Percentiles rank a stretch among this genome's conserved stretches.
phyloP scores from a whole-genome alignment of 192 early-diverging fungal genomes.

The Allomyces javanicus region DNA sequence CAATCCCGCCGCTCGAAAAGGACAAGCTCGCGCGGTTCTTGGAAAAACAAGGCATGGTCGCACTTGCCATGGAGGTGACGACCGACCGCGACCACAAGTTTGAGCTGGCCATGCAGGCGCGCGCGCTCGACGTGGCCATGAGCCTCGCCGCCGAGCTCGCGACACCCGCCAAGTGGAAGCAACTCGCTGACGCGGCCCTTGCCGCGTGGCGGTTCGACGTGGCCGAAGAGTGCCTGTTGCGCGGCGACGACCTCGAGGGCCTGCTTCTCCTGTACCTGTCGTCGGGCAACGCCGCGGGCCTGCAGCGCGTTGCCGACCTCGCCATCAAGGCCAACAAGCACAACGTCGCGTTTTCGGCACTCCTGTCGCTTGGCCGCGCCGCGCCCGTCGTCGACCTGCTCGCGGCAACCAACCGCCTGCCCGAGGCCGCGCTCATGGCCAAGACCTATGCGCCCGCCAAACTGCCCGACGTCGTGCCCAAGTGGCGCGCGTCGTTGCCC shows the following conservation, averaged over 20 bases:
- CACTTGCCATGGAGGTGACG: conserved; percentile 84
- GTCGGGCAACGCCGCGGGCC: conserved; percentile 57
- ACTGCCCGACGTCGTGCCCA: conserved; percentile 3
- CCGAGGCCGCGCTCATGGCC: conserved; percentile 89
- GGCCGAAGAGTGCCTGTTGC: conserved; percentile 72
- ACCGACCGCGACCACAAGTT: conserved; percentile 89
- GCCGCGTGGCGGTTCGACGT: conserved; percentile 73
- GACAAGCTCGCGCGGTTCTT: conserved; percentile 88
- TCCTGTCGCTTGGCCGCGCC: conserved; percentile 48
- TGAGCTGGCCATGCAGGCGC: conserved; percentile 77
- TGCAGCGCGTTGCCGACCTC: conserved; percentile 48
- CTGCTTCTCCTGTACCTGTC: conserved; percentile 79
- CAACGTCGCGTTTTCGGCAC: conserved; percentile 82
- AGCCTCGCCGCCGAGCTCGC: conserved; percentile 66
- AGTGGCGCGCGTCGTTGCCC: not conserved
- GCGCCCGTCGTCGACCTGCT: conserved; percentile 76
- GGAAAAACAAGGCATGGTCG: conserved; percentile 77
- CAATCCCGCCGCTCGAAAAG: conserved; percentile 69
- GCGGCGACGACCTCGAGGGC: conserved; percentile 77
- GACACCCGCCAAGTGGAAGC: conserved; percentile 85
- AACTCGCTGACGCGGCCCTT: conserved; percentile 76
- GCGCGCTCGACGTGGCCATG: conserved; percentile 60
- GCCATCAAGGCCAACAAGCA: conserved; percentile 49
- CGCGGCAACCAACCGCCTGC: conserved; percentile 62
- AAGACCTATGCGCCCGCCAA: conserved; percentile 61